Percentiles rank a stretch among this genome's conserved stretches.
phyloP scores from a whole-genome alignment of 208 protist genomes.

The Wallacemonas collosoma region DNA sequence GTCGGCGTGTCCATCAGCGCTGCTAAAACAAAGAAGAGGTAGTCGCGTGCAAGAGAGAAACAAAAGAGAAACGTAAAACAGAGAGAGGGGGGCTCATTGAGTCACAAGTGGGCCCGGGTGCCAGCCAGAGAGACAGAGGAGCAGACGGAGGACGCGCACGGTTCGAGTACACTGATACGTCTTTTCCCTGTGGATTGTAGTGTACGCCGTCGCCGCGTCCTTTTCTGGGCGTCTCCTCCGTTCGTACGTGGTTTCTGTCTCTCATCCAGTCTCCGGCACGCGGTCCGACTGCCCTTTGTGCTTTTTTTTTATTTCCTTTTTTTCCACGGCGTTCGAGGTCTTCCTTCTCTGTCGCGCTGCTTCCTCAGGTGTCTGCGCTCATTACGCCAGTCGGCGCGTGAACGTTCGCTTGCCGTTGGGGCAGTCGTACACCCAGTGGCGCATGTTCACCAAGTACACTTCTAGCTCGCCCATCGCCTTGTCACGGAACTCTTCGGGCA shows the following conservation, averaged over 20 bases:
- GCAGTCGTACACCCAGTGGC: constrained; percentile 91
- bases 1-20: neutral
- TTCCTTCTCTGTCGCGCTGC: constrained; percentile 7
- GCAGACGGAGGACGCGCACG: too few species aligned
- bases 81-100: neutral
- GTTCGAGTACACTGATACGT: too few species aligned
- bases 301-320: too few species aligned
- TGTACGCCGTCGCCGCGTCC: too few species aligned
- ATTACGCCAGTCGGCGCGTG: constrained; percentile 62
- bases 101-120: too few species aligned
- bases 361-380: constrained; percentile 1
- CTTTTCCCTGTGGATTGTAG: too few species aligned
- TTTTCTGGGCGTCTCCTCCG: too few species aligned
- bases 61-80: neutral
- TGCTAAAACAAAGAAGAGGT: constrained; percentile 17
- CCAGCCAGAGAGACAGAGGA: too few species aligned
- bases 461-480: constrained; percentile 87
- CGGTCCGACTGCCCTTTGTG: too few species aligned
- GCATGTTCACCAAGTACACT: constrained; percentile 76
- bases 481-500: constrained; percentile 74
- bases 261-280: too few species aligned
- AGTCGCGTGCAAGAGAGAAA: constrained; percentile 14
- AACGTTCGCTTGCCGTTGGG: constrained; percentile 90
- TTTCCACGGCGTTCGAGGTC: too few species aligned
- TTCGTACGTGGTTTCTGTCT: too few species aligned